phyloP scores from a whole-genome alignment of 2,329 filamentous ascomycete genomes.

The Zasmidium cellare region DNA sequence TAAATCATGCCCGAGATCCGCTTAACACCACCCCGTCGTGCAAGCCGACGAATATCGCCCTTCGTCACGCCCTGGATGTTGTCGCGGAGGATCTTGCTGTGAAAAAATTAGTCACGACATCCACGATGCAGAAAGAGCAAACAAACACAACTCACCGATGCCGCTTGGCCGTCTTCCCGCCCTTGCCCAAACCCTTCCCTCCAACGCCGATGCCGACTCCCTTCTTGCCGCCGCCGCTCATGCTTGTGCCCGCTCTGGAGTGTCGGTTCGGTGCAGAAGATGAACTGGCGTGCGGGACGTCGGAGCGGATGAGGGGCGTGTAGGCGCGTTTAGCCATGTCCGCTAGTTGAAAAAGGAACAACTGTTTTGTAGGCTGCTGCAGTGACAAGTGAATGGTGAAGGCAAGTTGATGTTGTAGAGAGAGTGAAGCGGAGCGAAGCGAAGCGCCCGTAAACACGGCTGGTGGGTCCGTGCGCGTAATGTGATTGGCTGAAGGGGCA shows the following conservation, averaged over 20 bases:
- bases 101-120: constrained; percentile 36
- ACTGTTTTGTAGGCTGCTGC: too few species aligned
- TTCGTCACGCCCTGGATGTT: constrained; percentile 99
- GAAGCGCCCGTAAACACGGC: too few species aligned
- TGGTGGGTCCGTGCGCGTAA: too few species aligned
- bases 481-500: too few species aligned
- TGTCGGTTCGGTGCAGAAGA: not conserved
- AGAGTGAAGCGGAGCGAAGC: too few species aligned
- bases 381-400: too few species aligned
- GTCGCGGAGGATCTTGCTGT: constrained; percentile 96
- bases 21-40: constrained; percentile 75
- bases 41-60: constrained; percentile 63
- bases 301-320: constrained; percentile 4
- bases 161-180: constrained; percentile 21
- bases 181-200: constrained; percentile 18
- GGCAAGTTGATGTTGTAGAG: too few species aligned
- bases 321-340: not conserved
- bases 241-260: not conserved
- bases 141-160: constrained; percentile 21
- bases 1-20: constrained; percentile 68
- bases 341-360: too few species aligned
- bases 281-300: constrained; percentile 6
- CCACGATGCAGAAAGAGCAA: not conserved
- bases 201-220: constrained; percentile 8
- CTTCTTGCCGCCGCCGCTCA: constrained; percentile 3